A percentile compares a stretch with the other conserved stretches of the same genome.
Conservation (phyloP, 768 basidiomycete genomes). For the Trametes coccinea region DNA sequence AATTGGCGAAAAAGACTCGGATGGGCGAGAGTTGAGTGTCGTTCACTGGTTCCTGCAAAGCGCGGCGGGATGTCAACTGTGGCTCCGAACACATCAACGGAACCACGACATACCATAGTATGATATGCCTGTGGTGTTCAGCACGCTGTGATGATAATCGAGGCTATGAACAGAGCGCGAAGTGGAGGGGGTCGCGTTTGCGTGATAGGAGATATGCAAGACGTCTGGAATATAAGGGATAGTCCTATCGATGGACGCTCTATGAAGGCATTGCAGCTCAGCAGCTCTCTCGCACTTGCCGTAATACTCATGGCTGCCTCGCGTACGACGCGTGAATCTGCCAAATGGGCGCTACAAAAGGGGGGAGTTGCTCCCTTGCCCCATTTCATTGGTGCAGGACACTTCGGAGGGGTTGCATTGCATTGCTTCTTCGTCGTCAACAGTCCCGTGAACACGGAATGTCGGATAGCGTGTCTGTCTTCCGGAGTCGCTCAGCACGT, state of each 20-base stretch:
- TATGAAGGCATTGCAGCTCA: not conserved
- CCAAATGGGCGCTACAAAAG: not conserved
- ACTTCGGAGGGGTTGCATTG: no score
- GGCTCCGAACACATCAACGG: not conserved
- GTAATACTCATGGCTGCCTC: not conserved
- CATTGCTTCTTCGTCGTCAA: no score
- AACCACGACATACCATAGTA: not conserved
- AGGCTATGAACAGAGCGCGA: not conserved
- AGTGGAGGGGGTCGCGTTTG: not conserved
- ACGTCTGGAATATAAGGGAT: not conserved
- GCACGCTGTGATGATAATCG: no score
- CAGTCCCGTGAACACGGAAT: no score
- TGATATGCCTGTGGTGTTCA: not conserved
- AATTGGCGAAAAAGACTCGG: conserved; percentile 20
- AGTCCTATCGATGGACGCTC: not conserved
- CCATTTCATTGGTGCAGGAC: no score
- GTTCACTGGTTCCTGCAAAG: not conserved
- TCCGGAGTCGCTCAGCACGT: no score
- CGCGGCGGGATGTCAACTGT: not conserved
- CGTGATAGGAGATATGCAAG: not conserved
- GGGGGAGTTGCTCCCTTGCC: not conserved
- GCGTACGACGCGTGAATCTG: not conserved
- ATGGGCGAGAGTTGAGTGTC: conserved; percentile 1
- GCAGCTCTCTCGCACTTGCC: not conserved
- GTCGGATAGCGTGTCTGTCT: no score